Evolutionary conservation across 129 eudicot genomes (phyloP).

Genomic region (Flaveria ramosissima): DNA sequence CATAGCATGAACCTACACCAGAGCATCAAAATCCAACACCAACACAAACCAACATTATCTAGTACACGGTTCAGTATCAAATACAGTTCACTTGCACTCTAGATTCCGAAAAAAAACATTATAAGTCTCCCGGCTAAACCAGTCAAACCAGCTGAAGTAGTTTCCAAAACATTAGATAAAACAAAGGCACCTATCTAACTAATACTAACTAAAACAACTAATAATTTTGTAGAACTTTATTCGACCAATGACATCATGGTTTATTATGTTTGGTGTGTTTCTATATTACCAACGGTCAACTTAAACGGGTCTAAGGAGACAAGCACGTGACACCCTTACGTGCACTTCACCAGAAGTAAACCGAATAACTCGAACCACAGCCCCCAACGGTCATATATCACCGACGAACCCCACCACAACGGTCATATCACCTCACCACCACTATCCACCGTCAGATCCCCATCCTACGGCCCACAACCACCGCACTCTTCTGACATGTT

Average conservation of each 20-base stretch:
- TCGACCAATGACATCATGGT: background rate
- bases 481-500: constrained; percentile 26
- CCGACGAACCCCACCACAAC: constrained; percentile 52
- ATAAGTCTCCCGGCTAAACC: no score
- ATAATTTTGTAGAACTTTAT: no score
- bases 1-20: no score
- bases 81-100: no score
- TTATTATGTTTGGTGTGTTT: background rate
- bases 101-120: no score
- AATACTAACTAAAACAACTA: no score
- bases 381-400: constrained; percentile 68
- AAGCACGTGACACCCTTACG: constrained; percentile 58
- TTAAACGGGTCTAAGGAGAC: constrained; percentile 48
- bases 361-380: constrained; percentile 25
- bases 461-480: constrained; percentile 54
- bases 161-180: no score
- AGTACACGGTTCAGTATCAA: no score
- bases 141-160: no score
- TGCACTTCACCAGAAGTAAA: constrained; percentile 22
- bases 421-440: constrained; percentile 57
- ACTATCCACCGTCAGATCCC: constrained; percentile 58
- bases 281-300: constrained; percentile 61
- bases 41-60: no score
- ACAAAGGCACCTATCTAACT: no score
- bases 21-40: no score